Evolutionary conservation across 208 protist species (phyloP).

Genomic region (Wallacemonas sp.): DNA sequence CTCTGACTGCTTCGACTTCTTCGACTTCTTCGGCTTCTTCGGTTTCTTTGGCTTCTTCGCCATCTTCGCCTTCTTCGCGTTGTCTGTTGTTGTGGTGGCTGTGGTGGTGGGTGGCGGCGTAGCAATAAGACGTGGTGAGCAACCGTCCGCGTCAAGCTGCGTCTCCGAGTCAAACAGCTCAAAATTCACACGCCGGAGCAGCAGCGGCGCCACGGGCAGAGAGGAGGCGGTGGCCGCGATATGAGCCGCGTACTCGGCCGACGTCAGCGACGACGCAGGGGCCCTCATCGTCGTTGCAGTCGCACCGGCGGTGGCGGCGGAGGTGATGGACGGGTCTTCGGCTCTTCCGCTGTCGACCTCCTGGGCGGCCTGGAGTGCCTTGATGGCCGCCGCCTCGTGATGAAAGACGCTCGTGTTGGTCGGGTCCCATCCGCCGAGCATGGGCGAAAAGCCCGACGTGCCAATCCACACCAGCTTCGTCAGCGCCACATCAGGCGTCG

Average conservation of each 20-base stretch:
- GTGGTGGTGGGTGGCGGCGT: background rate
- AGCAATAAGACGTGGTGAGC: slow-evolving; percentile 20
- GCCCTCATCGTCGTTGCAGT: no score
- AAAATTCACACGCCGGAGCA: slow-evolving; percentile 9
- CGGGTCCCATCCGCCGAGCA: slow-evolving; percentile 57
- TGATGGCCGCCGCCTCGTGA: slow-evolving; percentile 21
- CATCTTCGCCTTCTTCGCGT: no score
- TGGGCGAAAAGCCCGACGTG: slow-evolving; percentile 64
- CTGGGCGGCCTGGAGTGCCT: slow-evolving; percentile 23
- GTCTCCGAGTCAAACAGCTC: slow-evolving; percentile 8
- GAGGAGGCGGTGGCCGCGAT: background rate
- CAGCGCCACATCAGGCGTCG: slow-evolving; percentile 24
- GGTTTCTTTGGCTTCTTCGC: no score
- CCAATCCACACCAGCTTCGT: slow-evolving; percentile 52
- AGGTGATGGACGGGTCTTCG: background rate
- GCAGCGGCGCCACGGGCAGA: background rate
- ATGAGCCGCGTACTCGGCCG: background rate
- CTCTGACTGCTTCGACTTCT: no score
- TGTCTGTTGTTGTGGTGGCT: slow-evolving; percentile 1
- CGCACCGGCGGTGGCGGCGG: background rate
- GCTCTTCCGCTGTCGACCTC: slow-evolving; percentile 8
- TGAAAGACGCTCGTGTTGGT: slow-evolving; percentile 38
- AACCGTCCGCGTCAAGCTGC: slow-evolving; percentile 43
- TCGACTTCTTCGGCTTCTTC: no score
- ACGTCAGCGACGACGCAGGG: background rate